Conservation (phyloP, 2,329 filamentous ascomycete genomes). For the Exutisphaerella laricina region DNA sequence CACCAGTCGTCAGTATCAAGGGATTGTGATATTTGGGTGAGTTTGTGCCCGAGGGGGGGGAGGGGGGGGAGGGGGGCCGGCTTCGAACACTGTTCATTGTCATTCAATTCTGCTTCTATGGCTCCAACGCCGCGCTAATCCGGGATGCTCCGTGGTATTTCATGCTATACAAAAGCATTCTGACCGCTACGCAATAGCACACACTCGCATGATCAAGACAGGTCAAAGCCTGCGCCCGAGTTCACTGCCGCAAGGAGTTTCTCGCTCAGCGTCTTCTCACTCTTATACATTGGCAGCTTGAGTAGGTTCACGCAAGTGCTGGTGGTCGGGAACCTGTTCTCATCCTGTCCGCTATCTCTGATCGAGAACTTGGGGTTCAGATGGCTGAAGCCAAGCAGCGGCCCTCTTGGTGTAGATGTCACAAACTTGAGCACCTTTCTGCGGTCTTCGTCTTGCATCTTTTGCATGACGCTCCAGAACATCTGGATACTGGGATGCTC, state of each 20-base stretch:
- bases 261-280: conserved; percentile 58
- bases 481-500: conserved; percentile 81
- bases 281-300: conserved; percentile 79
- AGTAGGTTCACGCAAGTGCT: conserved; percentile 95
- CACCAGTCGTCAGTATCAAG: no score
- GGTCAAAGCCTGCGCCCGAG: conserved; percentile 85
- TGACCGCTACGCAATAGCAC: no score
- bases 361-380: conserved; percentile 85
- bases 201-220: conserved; percentile 63
- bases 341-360: conserved; percentile 70
- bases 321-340: conserved; percentile 77
- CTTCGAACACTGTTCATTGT: no score
- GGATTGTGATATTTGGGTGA: no score
- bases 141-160: no score
- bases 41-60: no score
- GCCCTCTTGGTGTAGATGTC: conserved; percentile 85
- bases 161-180: no score
- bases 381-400: conserved; percentile 80
- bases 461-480: conserved; percentile 86
- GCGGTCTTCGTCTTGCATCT: conserved; percentile 68
- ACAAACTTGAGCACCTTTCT: conserved; percentile 92
- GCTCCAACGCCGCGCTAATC: no score
- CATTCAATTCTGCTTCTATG: no score
- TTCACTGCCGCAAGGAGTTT: conserved; percentile 88
- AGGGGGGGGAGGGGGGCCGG: no score